Evolutionary conservation across 2,329 filamentous ascomycete genomes (phyloP), one percentile per base, ranked within the genome.

Genomic region (Sporothrix dimorphospora): DNA sequence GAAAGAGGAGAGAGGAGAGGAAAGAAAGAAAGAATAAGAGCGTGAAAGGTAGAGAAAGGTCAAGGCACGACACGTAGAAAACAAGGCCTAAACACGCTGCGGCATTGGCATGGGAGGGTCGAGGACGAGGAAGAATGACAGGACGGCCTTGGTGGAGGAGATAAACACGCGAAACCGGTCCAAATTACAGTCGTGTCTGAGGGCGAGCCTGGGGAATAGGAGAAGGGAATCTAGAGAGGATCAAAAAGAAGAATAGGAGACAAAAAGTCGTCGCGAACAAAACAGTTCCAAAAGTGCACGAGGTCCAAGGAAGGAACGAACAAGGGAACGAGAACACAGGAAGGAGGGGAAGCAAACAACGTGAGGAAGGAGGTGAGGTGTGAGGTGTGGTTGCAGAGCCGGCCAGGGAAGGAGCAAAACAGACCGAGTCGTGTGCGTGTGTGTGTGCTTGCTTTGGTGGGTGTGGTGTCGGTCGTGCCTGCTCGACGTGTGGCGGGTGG

Each of bases 31-130:
- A 66, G 11, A 16, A 30, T 30, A 38, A 38, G 55, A 34, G 49
- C 16, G 70, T 38, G 34, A 40, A 49, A 47, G 47, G 51, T 51
- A 49, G 34, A 45, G 24, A 51, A 55, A 30, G 53, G 27, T 47
- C 38, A 40, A 61, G 45, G 59, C 57, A 61, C 30, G 45, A 71
- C 69, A 65, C 67, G 71, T 70, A 49, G 40, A 57, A 72, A 63
- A 65, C 63, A 68, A 61, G 40, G 38, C 12, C 57, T 66, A 73
- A 71, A 71, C 69, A 73, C 65, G 72, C 49, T 53, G 72, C 19
- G 61, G 67, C 72, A 69, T 63, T 72, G 72, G 70, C 61, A 73
- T 73, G 72, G 69, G 69, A 61, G 49, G 27, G 45, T n/a, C 38
- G 21, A 53, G 57, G 38, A 24, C 34, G 53, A 65, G 61, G 69